Conservation (phyloP, 2,329 filamentous ascomycete genomes). For the Talaromyces sp. region DNA sequence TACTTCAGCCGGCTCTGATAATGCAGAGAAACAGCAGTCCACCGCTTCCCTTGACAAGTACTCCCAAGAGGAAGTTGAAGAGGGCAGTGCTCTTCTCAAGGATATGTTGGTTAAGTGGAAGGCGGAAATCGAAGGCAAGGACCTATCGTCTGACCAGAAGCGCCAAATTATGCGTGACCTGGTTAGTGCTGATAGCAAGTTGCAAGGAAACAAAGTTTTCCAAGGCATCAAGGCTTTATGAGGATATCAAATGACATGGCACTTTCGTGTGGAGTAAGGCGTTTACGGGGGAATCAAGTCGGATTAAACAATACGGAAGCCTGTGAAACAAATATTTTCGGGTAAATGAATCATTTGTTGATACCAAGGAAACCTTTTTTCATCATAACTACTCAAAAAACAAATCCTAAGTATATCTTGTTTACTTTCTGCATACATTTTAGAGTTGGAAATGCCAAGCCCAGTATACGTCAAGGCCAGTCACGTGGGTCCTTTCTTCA, state of each 20-base stretch:
- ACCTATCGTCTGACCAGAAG: constrained; percentile 73
- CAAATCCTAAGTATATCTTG: neutral
- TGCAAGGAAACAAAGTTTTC: constrained; percentile 60
- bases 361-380: neutral
- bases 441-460: constrained; percentile 1
- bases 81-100: constrained; percentile 84
- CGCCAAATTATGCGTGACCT: constrained; percentile 76
- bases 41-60: constrained; percentile 52
- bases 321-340: constrained; percentile 1
- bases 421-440: neutral
- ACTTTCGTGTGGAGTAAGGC: constrained; percentile 15
- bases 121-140: constrained; percentile 63
- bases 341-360: neutral
- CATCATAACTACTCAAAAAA: neutral
- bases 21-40: constrained; percentile 42
- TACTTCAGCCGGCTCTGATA: constrained; percentile 34
- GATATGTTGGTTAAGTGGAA: constrained; percentile 84
- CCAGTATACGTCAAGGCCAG: constrained; percentile 4
- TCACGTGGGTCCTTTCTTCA: constrained; percentile 19
- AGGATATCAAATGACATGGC: constrained; percentile 5
- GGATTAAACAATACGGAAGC: neutral
- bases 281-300: constrained; percentile 6
- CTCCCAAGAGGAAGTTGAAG: constrained; percentile 82
- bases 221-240: constrained; percentile 52
- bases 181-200: constrained; percentile 70